Percentiles rank a stretch among this genome's conserved stretches.
Conservation (phyloP, 148 eudicot genomes). For the Cornus controversa region DNA sequence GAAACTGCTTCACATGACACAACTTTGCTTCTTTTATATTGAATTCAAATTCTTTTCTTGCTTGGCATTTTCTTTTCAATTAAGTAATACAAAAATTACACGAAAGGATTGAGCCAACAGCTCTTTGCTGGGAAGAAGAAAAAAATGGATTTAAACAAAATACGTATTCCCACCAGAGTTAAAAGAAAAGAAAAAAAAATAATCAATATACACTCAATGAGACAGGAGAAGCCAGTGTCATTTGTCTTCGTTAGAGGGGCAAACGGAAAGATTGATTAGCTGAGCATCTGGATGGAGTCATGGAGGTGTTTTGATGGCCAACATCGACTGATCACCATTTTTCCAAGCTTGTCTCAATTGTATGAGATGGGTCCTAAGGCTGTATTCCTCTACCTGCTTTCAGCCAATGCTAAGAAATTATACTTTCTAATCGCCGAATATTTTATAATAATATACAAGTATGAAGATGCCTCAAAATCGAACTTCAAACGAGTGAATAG, state of each 20-base stretch:
- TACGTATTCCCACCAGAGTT: constrained; percentile 15
- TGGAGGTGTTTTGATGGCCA: constrained; percentile 13
- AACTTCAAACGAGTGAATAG: too few relatives aligned
- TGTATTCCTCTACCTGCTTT: constrained; percentile 59
- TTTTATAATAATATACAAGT: too few relatives aligned
- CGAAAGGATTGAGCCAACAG: constrained; percentile 12
- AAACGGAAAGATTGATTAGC: constrained; percentile 26
- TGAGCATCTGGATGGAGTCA: constrained; percentile 18
- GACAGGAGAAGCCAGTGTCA: constrained; percentile 14
- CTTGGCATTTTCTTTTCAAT: constrained; percentile 27
- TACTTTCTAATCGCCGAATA: not conserved
- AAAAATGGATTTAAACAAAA: constrained; percentile 1
- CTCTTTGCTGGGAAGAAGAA: constrained; percentile 6
- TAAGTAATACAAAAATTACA: constrained; percentile 25
- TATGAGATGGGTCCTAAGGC: constrained; percentile 66
- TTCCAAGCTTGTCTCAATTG: constrained; percentile 52
- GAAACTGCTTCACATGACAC: too few relatives aligned
- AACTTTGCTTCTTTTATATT: too few relatives aligned
- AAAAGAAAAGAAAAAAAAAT: constrained; percentile 4
- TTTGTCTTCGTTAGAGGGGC: constrained; percentile 8
- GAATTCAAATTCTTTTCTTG: constrained; percentile 15
- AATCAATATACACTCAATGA: constrained; percentile 26
- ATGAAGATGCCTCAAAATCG: not conserved
- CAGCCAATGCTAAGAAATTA: constrained; percentile 10
- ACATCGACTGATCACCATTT: constrained; percentile 26